Evolutionary conservation across 805 yeast species (phyloP).

Genomic region (Barnettozyma pratensis): DNA sequence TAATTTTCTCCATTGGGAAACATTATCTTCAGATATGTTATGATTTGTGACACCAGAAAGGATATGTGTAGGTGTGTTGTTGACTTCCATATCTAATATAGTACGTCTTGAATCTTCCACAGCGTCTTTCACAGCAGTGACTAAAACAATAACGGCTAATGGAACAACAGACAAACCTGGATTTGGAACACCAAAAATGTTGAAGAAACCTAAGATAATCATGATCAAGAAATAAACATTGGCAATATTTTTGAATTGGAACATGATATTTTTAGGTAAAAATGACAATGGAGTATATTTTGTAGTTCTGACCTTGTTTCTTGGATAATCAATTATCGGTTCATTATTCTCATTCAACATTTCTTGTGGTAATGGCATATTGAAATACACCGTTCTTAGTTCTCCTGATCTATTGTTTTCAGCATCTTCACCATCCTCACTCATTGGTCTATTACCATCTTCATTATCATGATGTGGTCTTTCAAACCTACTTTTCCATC

Average conservation of each 20-base stretch:
- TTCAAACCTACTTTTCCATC: constrained; percentile 34
- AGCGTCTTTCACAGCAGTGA: constrained; percentile 78
- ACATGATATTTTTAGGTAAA: constrained; percentile 74
- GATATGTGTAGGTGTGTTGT: constrained; percentile 68
- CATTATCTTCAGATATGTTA: constrained; percentile 58
- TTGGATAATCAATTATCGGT: constrained; percentile 6
- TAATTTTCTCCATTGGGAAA: constrained; percentile 47
- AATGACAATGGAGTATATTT: constrained; percentile 90
- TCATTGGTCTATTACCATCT: constrained; percentile 15
- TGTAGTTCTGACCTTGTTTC: constrained; percentile 88
- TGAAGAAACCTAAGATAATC: constrained; percentile 73
- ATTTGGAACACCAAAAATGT: constrained; percentile 74
- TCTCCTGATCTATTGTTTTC: constrained; percentile 33
- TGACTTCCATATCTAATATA: constrained; percentile 64
- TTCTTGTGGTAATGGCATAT: constrained; percentile 10
- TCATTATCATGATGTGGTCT: constrained; percentile 31
- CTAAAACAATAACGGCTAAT: constrained; percentile 65
- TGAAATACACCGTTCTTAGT: constrained; percentile 17
- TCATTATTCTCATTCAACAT: constrained; percentile 8
- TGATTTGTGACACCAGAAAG: constrained; percentile 49
- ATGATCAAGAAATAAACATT: constrained; percentile 79
- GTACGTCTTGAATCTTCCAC: constrained; percentile 78
- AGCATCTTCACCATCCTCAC: constrained; percentile 29
- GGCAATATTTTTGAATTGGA: constrained; percentile 86
- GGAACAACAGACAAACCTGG: constrained; percentile 77